Conservation (phyloP, 2,329 filamentous ascomycete species). For the Diaporthe eres region DNA sequence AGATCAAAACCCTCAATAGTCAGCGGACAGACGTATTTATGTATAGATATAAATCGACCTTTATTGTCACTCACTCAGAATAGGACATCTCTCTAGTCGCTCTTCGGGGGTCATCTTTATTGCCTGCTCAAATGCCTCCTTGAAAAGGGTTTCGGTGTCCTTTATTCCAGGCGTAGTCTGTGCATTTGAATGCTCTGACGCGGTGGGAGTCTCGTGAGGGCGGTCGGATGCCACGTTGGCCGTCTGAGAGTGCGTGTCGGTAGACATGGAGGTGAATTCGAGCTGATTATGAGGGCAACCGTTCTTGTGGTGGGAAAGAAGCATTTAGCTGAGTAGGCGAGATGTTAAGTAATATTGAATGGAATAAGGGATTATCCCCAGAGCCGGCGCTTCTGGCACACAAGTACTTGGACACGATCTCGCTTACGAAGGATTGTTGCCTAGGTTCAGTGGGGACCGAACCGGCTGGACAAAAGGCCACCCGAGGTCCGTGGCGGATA, state of each 20-base stretch:
- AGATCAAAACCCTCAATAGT: neutral
- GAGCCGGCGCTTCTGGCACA: neutral
- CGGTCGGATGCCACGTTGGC: neutral
- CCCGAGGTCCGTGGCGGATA: too few species aligned
- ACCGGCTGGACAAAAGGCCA: too few species aligned
- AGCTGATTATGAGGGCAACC: neutral
- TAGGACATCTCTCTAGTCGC: neutral
- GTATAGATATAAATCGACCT: neutral
- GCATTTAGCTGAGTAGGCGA: neutral
- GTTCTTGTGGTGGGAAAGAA: neutral
- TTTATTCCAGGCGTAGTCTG: neutral
- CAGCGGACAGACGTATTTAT: neutral
- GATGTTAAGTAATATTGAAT: neutral
- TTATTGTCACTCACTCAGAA: neutral
- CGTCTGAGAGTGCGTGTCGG: neutral
- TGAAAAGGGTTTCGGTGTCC: neutral
- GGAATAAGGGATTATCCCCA: too few species aligned
- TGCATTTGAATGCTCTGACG: neutral
- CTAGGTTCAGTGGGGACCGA: too few species aligned
- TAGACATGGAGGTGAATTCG: neutral
- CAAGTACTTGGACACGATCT: neutral
- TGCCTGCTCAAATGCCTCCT: neutral
- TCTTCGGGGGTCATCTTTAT: neutral
- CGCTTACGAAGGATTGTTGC: too few species aligned
- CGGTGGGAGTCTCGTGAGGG: neutral